Percentiles rank a stretch among this genome's conserved stretches.
phyloP scores from a whole-genome alignment of 805 yeast species.

The Monosporozyma aerobia region DNA sequence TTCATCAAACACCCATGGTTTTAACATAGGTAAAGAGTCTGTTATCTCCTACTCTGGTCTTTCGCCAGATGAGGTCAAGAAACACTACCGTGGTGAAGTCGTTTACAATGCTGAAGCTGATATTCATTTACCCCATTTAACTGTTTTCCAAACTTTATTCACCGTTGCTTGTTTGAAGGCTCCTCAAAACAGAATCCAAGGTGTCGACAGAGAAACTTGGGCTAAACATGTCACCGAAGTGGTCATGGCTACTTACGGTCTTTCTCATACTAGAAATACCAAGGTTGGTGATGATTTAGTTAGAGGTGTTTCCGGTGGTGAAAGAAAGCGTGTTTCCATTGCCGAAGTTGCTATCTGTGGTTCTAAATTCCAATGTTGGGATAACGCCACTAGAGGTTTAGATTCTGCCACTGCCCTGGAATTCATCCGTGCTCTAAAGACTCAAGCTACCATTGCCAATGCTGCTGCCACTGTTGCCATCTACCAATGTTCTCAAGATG shows the following conservation, averaged over 20 bases:
- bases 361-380: conserved; percentile 61
- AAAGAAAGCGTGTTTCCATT: conserved; percentile 74
- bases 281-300: conserved; percentile 54
- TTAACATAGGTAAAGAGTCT: conserved; percentile 40
- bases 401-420: conserved; percentile 81
- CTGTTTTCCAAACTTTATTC: conserved; percentile 56
- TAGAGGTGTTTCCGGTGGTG: conserved; percentile 80
- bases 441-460: conserved; percentile 44
- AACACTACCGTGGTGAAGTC: conserved; percentile 58
- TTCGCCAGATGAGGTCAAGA: conserved; percentile 39
- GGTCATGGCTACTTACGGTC: conserved; percentile 50
- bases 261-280: conserved; percentile 51
- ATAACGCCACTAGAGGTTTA: conserved; percentile 79
- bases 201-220: conserved; percentile 44
- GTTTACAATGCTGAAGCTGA: conserved; percentile 64
- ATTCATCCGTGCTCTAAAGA: conserved; percentile 57
- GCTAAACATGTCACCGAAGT: conserved; percentile 47
- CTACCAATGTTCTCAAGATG: conserved; percentile 60
- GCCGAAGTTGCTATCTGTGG: conserved; percentile 67
- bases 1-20: conserved; percentile 52
- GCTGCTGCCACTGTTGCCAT: conserved; percentile 59
- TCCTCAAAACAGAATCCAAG: conserved; percentile 51
- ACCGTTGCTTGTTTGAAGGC: conserved; percentile 54
- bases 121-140: conserved; percentile 57
- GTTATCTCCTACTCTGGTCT: conserved; percentile 46